phyloP scores from a whole-genome alignment of 148 eudicot genomes.

The Silene latifolia region DNA sequence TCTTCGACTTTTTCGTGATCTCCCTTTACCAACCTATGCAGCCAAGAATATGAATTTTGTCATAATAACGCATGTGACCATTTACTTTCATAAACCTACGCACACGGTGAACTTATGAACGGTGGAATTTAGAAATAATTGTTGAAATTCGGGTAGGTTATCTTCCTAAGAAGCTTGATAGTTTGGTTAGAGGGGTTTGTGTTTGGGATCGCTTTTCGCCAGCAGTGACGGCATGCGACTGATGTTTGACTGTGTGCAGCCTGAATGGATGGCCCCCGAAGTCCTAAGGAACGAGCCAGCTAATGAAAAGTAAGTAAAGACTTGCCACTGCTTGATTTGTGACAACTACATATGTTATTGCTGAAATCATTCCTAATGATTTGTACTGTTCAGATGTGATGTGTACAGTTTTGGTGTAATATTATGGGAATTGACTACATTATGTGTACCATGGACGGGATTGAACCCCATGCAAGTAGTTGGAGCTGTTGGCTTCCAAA shows the following conservation, averaged over 20 bases:
- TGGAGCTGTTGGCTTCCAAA: constrained; percentile 97
- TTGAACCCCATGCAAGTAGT: constrained; percentile 99
- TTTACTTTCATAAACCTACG: not conserved
- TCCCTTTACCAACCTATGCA: not conserved
- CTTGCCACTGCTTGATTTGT: not conserved
- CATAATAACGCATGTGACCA: constrained; percentile 4
- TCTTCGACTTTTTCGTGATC: not conserved
- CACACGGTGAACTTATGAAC: not conserved
- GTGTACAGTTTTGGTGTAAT: constrained; percentile 97
- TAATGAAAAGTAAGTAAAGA: constrained; percentile 78
- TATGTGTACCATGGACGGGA: constrained; percentile 86
- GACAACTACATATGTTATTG: not conserved
- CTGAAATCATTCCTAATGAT: constrained; percentile 14
- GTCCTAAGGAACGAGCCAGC: constrained; percentile 89
- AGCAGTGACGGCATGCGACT: not conserved
- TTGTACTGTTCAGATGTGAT: constrained; percentile 62
- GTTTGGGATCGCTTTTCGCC: not conserved
- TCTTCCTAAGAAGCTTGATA: not conserved
- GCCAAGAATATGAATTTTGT: not conserved
- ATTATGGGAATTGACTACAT: constrained; percentile 88
- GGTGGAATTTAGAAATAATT: not conserved
- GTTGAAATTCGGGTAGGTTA: not conserved
- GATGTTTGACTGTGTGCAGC: constrained; percentile 47
- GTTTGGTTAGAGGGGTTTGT: constrained; percentile 2
- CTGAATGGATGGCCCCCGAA: constrained; percentile 99